Evolutionary conservation across 331 rosid genomes (phyloP).

Genomic region (Telfairia occidentalis): DNA sequence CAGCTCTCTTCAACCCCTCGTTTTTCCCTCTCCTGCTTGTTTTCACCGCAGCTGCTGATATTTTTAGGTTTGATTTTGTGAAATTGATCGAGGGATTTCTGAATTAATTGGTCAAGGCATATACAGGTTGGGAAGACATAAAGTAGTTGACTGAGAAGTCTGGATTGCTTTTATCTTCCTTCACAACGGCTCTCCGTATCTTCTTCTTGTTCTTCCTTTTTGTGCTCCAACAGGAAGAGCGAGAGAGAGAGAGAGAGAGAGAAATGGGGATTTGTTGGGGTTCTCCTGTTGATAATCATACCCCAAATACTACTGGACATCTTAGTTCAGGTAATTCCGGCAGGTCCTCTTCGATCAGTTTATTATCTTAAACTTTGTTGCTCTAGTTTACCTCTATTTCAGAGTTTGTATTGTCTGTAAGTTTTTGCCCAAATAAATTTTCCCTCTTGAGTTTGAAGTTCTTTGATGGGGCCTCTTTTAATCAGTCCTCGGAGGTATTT

Average conservation of each 20-base stretch:
- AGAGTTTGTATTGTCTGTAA: neutral
- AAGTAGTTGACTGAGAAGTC: neutral
- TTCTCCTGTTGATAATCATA: conserved; percentile 26
- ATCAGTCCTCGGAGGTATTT: neutral
- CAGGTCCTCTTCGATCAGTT: neutral
- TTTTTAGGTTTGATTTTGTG: neutral
- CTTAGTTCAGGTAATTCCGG: conserved; percentile 33
- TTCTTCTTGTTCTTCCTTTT: neutral
- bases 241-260: neutral
- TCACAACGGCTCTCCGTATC: neutral
- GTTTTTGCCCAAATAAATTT: neutral
- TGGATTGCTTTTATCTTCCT: neutral
- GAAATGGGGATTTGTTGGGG: conserved; percentile 70
- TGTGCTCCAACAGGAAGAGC: neutral
- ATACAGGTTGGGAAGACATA: neutral
- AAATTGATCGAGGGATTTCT: neutral
- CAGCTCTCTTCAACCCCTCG: neutral
- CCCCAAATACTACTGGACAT: conserved; percentile 33
- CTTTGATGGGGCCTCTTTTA: neutral
- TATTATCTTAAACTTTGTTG: conserved; percentile 13
- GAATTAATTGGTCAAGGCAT: neutral
- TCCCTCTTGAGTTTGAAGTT: neutral
- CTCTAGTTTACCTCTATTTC: neutral
- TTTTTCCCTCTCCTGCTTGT: neutral
- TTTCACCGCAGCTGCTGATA: neutral